Evolutionary conservation across 2,329 filamentous ascomycete genomes (phyloP).

Genomic region (Colletotrichum siamense): DNA sequence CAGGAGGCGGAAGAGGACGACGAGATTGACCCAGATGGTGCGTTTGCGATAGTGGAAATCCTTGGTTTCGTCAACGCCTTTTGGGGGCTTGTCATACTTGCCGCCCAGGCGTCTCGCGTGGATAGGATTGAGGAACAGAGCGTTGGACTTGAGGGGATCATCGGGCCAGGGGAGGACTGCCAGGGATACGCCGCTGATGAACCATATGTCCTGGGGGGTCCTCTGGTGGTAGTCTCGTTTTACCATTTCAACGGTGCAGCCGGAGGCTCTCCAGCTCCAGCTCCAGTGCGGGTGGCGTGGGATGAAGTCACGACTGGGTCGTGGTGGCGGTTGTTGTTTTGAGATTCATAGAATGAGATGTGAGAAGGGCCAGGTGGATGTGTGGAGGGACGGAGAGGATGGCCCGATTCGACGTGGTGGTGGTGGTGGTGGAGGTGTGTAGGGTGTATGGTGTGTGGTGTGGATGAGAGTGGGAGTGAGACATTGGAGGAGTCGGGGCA

Average conservation of each 20-base stretch:
- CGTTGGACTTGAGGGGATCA: background rate
- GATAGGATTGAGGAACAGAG: background rate
- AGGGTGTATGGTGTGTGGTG: background rate
- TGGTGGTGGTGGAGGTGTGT: background rate
- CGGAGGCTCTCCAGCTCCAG: background rate
- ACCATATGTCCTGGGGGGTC: background rate
- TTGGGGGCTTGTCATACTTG: background rate
- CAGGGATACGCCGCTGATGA: conserved; percentile 1
- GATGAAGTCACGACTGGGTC: background rate
- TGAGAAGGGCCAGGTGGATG: background rate
- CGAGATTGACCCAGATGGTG: background rate
- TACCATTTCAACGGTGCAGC: background rate
- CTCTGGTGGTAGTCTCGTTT: background rate
- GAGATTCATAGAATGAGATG: background rate
- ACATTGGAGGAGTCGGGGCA: background rate
- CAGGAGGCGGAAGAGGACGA: conserved; percentile 7
- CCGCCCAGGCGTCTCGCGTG: background rate
- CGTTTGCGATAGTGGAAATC: background rate
- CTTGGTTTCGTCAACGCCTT: background rate
- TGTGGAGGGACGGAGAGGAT: background rate
- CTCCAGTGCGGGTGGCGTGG: background rate
- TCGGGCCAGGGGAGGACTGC: background rate
- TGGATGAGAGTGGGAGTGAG: background rate
- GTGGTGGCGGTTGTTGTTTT: background rate
- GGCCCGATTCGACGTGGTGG: background rate